These are phyloP conservation scores for Pseudomonodictys pantanalensis DNA, from an alignment of 495 filamentous ascomycete species.

Conservation along the genomic window DNA sequence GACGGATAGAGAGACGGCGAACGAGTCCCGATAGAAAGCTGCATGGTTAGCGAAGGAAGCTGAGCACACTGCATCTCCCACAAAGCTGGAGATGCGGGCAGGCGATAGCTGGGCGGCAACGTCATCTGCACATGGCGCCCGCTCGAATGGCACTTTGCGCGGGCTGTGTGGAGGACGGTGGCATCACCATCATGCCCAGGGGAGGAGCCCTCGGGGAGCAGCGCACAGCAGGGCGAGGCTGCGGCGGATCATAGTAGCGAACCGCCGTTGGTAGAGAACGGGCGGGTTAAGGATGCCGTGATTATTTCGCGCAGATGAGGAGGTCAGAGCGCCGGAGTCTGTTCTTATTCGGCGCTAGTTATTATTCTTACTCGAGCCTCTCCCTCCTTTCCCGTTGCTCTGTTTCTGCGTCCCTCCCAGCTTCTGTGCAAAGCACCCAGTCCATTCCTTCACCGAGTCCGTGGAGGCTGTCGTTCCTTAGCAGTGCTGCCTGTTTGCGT, in stretches of 20 bases:
- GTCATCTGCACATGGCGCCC: constrained; percentile 12
- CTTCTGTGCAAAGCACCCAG: neutral
- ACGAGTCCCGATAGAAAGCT: neutral
- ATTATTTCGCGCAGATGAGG: no score
- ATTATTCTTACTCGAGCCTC: no score
- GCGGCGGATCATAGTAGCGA: no score
- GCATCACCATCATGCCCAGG: no score
- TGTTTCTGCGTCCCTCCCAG: neutral
- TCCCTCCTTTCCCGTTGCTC: neutral
- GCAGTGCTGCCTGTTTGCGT: neutral
- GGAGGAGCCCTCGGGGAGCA: no score
- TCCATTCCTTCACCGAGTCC: neutral
- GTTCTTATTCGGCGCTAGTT: no score
- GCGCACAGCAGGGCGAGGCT: no score
- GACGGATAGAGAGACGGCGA: neutral
- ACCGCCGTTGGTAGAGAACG: no score
- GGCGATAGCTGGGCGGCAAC: constrained; percentile 2
- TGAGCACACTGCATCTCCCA: constrained; percentile 1
- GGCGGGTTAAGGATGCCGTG: no score
- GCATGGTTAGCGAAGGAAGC: neutral
- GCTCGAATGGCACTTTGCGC: constrained; percentile 8
- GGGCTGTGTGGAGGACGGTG: neutral
- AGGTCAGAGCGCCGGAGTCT: no score
- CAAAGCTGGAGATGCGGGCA: neutral
- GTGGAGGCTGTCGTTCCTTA: constrained; percentile 4